These are phyloP conservation scores for Hebeloma cylindrosporum DNA, from an alignment of 768 basidiomycete species.

Conservation along the genomic window DNA sequence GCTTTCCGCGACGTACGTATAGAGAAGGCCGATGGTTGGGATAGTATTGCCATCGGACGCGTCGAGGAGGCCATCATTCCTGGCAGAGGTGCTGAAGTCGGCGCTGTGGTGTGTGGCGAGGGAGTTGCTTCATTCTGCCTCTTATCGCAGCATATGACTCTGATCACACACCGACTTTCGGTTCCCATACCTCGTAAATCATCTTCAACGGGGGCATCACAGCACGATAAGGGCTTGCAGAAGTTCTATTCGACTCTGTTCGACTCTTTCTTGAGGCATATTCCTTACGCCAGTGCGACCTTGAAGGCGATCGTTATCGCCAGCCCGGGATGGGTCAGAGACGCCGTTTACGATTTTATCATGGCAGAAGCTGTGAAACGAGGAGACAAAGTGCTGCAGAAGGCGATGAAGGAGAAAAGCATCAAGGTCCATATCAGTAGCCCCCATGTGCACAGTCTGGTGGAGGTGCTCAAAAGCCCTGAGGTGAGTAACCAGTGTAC, in stretches of 20 bases:
- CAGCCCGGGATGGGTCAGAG: slow-evolving; percentile 94
- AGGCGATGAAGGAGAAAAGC: slow-evolving; percentile 77
- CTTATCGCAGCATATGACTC: slow-evolving; percentile 95
- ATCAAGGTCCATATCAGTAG: slow-evolving; percentile 90
- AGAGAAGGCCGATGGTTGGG: slow-evolving; percentile 88
- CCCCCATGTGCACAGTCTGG: slow-evolving; percentile 92
- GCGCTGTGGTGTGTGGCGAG: slow-evolving; percentile 94
- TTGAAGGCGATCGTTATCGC: slow-evolving; percentile 94
- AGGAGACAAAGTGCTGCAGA: slow-evolving; percentile 80
- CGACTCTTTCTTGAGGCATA: slow-evolving; percentile 84
- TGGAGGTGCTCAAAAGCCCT: slow-evolving; percentile 92
- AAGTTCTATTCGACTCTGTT: slow-evolving; percentile 86
- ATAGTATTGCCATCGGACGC: slow-evolving; percentile 79
- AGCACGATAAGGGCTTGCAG: slow-evolving; percentile 88
- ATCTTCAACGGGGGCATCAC: slow-evolving; percentile 73
- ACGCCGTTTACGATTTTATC: slow-evolving; percentile 83
- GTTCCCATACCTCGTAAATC: slow-evolving; percentile 90
- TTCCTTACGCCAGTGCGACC: slow-evolving; percentile 72
- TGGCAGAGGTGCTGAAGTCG: slow-evolving; percentile 95
- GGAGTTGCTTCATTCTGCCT: slow-evolving; percentile 93
- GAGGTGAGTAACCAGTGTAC: slow-evolving; percentile 61
- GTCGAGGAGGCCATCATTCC: slow-evolving; percentile 88
- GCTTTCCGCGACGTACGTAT: slow-evolving; percentile 88
- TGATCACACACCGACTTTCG: slow-evolving; percentile 87
- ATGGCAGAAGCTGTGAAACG: slow-evolving; percentile 76